Conservation (phyloP, 2,329 filamentous ascomycete species). For the Talaromyces sp. region DNA sequence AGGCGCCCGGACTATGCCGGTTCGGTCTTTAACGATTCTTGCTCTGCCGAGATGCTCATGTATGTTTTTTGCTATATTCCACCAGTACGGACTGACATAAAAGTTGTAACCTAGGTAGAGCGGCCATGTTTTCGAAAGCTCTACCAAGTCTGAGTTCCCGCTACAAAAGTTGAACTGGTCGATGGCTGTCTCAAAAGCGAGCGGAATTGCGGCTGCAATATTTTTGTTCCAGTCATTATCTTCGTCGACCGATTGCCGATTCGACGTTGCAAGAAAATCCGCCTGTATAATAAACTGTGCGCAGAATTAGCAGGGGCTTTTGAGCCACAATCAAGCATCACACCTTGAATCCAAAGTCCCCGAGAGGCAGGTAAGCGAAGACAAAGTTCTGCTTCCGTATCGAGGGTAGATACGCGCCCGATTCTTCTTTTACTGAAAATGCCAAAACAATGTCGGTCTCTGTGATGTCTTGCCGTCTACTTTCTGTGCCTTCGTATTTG, state of each 20-base stretch:
- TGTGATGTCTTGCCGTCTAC: not conserved
- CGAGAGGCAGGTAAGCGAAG: slow-evolving; percentile 15
- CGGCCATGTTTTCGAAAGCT: not conserved
- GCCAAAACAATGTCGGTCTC: not conserved
- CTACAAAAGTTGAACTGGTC: not conserved
- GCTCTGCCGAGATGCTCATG: not conserved
- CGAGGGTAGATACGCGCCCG: not conserved
- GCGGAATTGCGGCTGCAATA: not conserved
- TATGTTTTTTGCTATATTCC: not conserved
- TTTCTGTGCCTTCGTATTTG: not conserved
- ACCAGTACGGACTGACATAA: not conserved
- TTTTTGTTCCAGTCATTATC: not conserved
- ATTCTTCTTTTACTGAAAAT: not conserved
- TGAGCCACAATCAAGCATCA: slow-evolving; percentile 5
- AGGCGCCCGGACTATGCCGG: not conserved
- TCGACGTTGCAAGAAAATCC: not conserved
- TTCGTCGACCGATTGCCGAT: not conserved
- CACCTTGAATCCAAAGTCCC: slow-evolving; percentile 16
- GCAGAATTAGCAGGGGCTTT: slow-evolving; percentile 9
- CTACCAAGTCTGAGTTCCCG: not conserved
- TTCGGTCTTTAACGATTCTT: not conserved
- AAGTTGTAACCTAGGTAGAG: not conserved
- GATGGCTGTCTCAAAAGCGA: not conserved
- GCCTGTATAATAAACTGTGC: not conserved
- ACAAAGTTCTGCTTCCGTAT: slow-evolving; percentile 10